Conservation (phyloP, 1,139 yeast genomes). For the Pichia sp. region DNA sequence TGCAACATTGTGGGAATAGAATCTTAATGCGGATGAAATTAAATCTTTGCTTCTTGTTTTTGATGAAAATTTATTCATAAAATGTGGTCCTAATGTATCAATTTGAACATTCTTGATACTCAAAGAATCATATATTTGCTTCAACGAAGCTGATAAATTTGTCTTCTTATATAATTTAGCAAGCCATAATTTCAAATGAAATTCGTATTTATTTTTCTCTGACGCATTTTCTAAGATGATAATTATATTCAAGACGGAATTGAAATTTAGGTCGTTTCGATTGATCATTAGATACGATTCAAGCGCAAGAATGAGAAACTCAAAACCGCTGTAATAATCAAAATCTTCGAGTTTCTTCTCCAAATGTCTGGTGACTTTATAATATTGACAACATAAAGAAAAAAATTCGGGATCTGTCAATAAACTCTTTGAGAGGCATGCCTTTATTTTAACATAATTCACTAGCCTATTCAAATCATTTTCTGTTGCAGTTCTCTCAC, state of each 20-base stretch:
- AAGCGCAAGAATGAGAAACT: conserved; percentile 47
- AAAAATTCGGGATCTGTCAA: conserved; percentile 15
- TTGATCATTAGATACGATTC: conserved; percentile 19
- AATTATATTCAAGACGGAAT: conserved; percentile 27
- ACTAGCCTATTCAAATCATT: conserved; percentile 35
- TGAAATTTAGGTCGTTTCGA: conserved; percentile 9
- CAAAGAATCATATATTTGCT: conserved; percentile 42
- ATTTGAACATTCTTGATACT: conserved; percentile 71
- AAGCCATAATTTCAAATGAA: conserved; percentile 62
- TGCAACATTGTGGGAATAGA: conserved; percentile 42
- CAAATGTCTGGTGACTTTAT: conserved; percentile 20
- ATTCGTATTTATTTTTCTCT: conserved; percentile 52
- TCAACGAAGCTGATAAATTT: conserved; percentile 47
- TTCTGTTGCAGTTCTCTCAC: conserved; percentile 17
- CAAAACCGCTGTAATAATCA: conserved; percentile 62
- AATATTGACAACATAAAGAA: conserved; percentile 15
- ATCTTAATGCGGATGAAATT: conserved; percentile 24
- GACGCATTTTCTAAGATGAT: conserved; percentile 41
- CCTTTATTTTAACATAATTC: conserved; percentile 42
- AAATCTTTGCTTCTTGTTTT: conserved; percentile 19
- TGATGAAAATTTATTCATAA: conserved; percentile 41
- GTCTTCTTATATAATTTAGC: conserved; percentile 53
- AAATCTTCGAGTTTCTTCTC: conserved; percentile 36
- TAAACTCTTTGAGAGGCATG: conserved; percentile 16
- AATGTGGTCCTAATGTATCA: conserved; percentile 60